Evolutionary conservation across 1,284 basidiomycete species (phyloP), one percentile per base, ranked within the genome.

Genomic region (Cystobasidium pallidum): DNA sequence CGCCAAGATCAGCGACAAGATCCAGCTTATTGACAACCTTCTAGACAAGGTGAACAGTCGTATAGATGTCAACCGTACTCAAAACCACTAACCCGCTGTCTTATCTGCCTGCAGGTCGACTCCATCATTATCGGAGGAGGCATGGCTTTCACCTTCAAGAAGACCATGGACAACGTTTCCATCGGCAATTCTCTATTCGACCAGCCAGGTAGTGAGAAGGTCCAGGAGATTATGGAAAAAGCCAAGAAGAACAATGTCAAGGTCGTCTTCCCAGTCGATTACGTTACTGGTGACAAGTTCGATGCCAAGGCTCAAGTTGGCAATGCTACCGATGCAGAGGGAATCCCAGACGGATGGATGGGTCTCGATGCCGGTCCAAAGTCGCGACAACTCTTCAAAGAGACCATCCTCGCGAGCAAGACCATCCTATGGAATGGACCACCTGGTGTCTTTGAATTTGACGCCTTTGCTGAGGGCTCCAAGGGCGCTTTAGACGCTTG

Each of bases 131-230:
- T 99, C 78, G 92, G 92, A 78, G 96, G 96, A 80, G 95, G 95
- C 58, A 99, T 99, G 95, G 92, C 93, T 59, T 99, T 97, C 84
- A 99, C 95, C 75, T 99, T 99, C 86, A 95, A 96, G 84, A 99
- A 98, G 86, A 91, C 89, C 7, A 85, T 97, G 66, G 86, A 97
- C 75, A 86, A 87, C 76, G 86, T 95, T 73, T 79, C 88, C 59
- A 99, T 99, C 78, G 95, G 95, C 75, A 87, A 90, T 76, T 99
- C 96, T 28, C 88, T 99, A 75, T 99, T 94, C 79, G 95, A 99
- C 83, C 86, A 87, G 79, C 86, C 90, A 70, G 96, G 96, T 52
- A 87, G 93, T 61, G 86, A 91, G 82, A 94, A 97, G 83, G 95
- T 98, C 58, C 83, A 84, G 45, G 85, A 82, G 24, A 87, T 99